phyloP scores from a whole-genome alignment of 2,329 filamentous ascomycete genomes.

The Trichoderma aggressivum region DNA sequence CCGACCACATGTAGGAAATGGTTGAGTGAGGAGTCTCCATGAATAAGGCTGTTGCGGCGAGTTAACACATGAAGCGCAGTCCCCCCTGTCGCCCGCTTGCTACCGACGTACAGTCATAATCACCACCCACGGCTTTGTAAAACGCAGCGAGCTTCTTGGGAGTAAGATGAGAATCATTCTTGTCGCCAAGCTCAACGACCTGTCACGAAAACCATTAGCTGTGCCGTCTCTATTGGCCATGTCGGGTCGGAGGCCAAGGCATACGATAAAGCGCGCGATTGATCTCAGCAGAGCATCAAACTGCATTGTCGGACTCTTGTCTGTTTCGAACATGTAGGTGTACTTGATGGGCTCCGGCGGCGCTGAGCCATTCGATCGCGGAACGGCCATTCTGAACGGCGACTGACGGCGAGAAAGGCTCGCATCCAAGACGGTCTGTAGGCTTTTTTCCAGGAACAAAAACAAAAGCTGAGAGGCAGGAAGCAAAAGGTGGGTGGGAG shows the following conservation, averaged over 20 bases:
- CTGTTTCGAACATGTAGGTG: slow-evolving; percentile 63
- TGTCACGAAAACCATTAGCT: slow-evolving; percentile 32
- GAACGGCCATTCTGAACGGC: slow-evolving; percentile 24
- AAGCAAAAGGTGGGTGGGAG: slow-evolving; percentile 4
- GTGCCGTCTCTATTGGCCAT: not conserved
- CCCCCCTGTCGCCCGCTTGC: not conserved
- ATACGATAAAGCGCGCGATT: slow-evolving; percentile 68
- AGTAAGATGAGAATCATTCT: slow-evolving; percentile 50
- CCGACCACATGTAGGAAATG: slow-evolving; percentile 89
- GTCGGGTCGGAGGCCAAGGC: slow-evolving; percentile 27
- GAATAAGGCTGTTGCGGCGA: slow-evolving; percentile 60
- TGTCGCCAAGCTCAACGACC: slow-evolving; percentile 58
- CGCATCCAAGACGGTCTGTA: slow-evolving; percentile 12
- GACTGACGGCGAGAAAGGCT: not conserved
- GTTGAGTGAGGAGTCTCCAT: slow-evolving; percentile 67
- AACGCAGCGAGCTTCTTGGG: slow-evolving; percentile 72
- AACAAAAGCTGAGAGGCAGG: not conserved
- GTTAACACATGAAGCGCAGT: not conserved
- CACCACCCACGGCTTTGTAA: slow-evolving; percentile 69
- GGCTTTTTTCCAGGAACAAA: not conserved
- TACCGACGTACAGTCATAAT: slow-evolving; percentile 61
- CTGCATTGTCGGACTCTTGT: slow-evolving; percentile 65
- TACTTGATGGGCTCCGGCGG: slow-evolving; percentile 43
- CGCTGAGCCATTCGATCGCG: slow-evolving; percentile 23
- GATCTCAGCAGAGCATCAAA: slow-evolving; percentile 66